A percentile compares a stretch with the other conserved stretches of the same genome.
Conservation (phyloP, 345 rosid genomes). For the Corchorus capsularis region DNA sequence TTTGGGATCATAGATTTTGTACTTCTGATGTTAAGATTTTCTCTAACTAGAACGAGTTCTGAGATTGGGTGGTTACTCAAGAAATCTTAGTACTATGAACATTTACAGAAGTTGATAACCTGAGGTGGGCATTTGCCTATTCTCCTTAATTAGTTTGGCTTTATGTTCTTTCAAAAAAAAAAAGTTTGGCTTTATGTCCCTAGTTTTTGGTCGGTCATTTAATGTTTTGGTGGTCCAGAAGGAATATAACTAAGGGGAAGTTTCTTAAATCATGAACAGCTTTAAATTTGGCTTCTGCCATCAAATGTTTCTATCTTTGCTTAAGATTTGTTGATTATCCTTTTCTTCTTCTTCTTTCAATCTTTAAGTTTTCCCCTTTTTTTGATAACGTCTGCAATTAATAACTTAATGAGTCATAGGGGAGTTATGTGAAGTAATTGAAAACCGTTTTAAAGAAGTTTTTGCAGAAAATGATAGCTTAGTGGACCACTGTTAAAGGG, state of each 20-base stretch:
- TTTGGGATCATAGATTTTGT: conserved; percentile 26
- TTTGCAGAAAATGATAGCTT: conserved; percentile 35
- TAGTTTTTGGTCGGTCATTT: conserved; percentile 18
- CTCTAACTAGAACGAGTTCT: conserved; percentile 37
- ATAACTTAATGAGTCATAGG: conserved; percentile 20
- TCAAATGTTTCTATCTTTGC: conserved; percentile 16
- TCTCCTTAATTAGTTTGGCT: conserved; percentile 25
- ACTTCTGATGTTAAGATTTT: not conserved
- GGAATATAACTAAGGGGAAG: conserved; percentile 9
- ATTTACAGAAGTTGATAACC: conserved; percentile 19
- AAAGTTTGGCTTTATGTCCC: conserved; percentile 31
- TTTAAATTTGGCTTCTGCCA: conserved; percentile 21
- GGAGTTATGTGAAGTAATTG: conserved; percentile 15
- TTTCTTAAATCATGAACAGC: conserved; percentile 11
- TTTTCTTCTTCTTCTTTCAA: not conserved
- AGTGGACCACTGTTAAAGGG: conserved; percentile 34
- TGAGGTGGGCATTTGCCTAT: conserved; percentile 10
- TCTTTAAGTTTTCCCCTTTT: not conserved
- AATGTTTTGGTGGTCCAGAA: conserved; percentile 28
- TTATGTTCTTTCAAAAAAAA: too few species aligned
- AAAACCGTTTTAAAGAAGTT: conserved; percentile 30
- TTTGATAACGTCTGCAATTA: conserved; percentile 15
- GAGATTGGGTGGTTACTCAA: conserved; percentile 1
- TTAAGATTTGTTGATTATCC: conserved; percentile 6
- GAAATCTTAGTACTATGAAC: conserved; percentile 25